These are phyloP conservation scores for Cadophora sp. DNA, from an alignment of 2,329 filamentous ascomycete genomes.

Conservation along the genomic window DNA sequence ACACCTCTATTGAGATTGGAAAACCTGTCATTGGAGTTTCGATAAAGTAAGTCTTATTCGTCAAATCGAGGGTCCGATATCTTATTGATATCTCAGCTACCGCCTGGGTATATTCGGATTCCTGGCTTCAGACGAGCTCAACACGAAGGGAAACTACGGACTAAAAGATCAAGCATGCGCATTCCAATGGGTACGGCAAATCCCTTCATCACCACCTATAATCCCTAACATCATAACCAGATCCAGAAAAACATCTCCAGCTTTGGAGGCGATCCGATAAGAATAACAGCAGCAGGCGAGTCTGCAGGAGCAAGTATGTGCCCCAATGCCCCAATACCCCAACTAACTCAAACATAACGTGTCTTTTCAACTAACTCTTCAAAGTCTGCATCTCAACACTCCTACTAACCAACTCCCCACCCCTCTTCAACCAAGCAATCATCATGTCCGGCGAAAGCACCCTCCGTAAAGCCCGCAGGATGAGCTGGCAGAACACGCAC, in stretches of 20 bases:
- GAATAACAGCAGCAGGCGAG: slow-evolving; percentile 50
- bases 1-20: slow-evolving; percentile 25
- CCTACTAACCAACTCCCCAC: slow-evolving; percentile 18
- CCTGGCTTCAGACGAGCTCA: slow-evolving; percentile 29
- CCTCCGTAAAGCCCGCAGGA: slow-evolving; percentile 26
- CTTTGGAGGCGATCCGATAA: slow-evolving; percentile 45
- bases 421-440: slow-evolving; percentile 30
- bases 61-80: background rate
- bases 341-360: background rate
- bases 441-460: slow-evolving; percentile 35
- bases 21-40: slow-evolving; percentile 35
- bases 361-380: background rate
- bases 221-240: background rate
- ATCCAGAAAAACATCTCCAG: slow-evolving; percentile 40
- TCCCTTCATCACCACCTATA: background rate
- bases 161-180: slow-evolving; percentile 35
- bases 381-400: slow-evolving; percentile 29
- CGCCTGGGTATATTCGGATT: slow-evolving; percentile 34
- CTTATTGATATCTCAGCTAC: slow-evolving; percentile 26
- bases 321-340: background rate
- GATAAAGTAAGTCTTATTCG: slow-evolving; percentile 27
- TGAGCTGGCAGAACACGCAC: slow-evolving; percentile 28
- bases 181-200: slow-evolving; percentile 41
- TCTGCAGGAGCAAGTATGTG: slow-evolving; percentile 40
- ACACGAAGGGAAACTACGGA: slow-evolving; percentile 28